phyloP scores from a whole-genome alignment of 352 stramenopile species.

The Phytophthora parvispora region DNA sequence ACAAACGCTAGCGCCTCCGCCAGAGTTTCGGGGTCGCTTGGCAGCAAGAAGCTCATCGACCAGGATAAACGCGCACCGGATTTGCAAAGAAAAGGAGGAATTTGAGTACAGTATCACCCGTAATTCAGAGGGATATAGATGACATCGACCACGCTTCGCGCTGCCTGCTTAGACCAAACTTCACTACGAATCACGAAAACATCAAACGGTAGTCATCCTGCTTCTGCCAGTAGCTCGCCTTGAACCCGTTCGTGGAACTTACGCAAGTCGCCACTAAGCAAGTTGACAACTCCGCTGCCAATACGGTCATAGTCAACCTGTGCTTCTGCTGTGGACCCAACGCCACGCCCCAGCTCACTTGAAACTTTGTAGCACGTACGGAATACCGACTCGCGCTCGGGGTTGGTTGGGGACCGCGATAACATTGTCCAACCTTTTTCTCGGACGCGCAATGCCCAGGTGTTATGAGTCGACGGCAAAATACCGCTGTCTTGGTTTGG shows the following conservation, averaged over 20 bases:
- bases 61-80: background rate
- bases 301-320: constrained; percentile 8
- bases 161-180: too few relatives aligned
- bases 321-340: background rate
- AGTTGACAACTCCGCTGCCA: constrained; percentile 7
- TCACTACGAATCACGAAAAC: too few relatives aligned
- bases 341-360: constrained; percentile 7
- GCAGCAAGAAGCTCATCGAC: background rate
- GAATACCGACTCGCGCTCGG: constrained; percentile 21
- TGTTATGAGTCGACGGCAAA: too few relatives aligned
- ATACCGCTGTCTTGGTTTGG: background rate
- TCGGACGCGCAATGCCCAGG: constrained; percentile 16
- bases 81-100: background rate
- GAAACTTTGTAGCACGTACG: constrained; percentile 27
- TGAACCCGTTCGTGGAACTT: constrained; percentile 25
- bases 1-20: background rate
- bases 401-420: constrained; percentile 11
- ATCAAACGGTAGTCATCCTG: too few relatives aligned
- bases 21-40: constrained; percentile 3
- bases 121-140: too few relatives aligned
- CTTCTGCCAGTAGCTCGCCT: constrained; percentile 4
- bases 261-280: constrained; percentile 20
- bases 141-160: too few relatives aligned
- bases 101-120: too few relatives aligned
- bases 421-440: constrained; percentile 29